Evolutionary conservation across 306 rosid genomes (phyloP).

Genomic region (Comarum palustre): DNA sequence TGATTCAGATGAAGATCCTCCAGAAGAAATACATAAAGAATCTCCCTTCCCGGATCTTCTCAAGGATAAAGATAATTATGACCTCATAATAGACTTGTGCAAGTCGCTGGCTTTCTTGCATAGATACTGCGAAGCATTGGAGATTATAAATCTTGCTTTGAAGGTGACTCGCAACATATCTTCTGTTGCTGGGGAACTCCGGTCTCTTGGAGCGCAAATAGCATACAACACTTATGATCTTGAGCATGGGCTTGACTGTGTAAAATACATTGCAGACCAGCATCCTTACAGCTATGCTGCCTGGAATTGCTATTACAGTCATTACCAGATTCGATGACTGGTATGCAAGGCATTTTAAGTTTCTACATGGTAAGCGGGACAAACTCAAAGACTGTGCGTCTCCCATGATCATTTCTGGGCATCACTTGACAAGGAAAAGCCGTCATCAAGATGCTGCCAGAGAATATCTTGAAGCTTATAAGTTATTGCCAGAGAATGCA

Average conservation of each 20-base stretch:
- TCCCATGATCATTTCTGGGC: slow-evolving; percentile 69
- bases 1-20: slow-evolving; percentile 68
- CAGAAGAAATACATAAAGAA: slow-evolving; percentile 46
- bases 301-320: slow-evolving; percentile 97
- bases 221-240: slow-evolving; percentile 84
- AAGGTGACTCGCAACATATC: slow-evolving; percentile 48
- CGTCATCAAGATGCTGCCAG: slow-evolving; percentile 91
- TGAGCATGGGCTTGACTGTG: slow-evolving; percentile 79
- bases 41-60: slow-evolving; percentile 65
- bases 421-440: slow-evolving; percentile 62
- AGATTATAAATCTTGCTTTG: slow-evolving; percentile 66
- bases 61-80: slow-evolving; percentile 63
- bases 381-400: slow-evolving; percentile 71
- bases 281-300: slow-evolving; percentile 76
- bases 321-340: slow-evolving; percentile 75
- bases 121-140: slow-evolving; percentile 77
- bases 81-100: slow-evolving; percentile 71
- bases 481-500: slow-evolving; percentile 65
- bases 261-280: slow-evolving; percentile 71
- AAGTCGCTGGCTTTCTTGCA: slow-evolving; percentile 69
- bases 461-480: slow-evolving; percentile 88
- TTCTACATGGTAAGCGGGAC: slow-evolving; percentile 56
- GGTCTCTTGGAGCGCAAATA: slow-evolving; percentile 84
- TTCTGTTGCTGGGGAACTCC: slow-evolving; percentile 66
- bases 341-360: slow-evolving; percentile 66